Evolutionary conservation across 2,329 filamentous ascomycete species (phyloP).

Genomic region (Cercospora canescens): DNA sequence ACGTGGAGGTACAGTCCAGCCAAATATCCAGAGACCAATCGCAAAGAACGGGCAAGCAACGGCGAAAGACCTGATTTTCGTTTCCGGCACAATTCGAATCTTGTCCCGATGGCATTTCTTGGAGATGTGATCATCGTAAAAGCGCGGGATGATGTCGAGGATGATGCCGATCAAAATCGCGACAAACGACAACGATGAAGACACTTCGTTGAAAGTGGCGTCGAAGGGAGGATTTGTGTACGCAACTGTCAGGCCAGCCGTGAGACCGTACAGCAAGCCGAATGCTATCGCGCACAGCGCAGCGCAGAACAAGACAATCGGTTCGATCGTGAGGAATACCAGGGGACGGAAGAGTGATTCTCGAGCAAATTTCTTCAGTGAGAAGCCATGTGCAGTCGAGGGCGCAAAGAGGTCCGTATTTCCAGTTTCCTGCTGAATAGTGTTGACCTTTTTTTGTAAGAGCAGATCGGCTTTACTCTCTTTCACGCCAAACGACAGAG

Average conservation of each 20-base stretch:
- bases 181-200: conserved; percentile 46
- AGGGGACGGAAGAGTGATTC: conserved; percentile 45
- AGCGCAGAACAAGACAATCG: conserved; percentile 48
- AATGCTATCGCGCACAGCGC: conserved; percentile 22
- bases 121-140: conserved; percentile 22
- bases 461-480: conserved; percentile 49
- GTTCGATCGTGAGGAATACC: conserved; percentile 47
- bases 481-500: conserved; percentile 39
- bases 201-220: conserved; percentile 37
- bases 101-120: conserved; percentile 26
- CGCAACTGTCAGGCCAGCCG: conserved; percentile 23
- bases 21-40: conserved; percentile 32
- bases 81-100: conserved; percentile 50
- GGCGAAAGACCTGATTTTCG: conserved; percentile 29
- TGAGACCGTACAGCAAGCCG: conserved; percentile 26
- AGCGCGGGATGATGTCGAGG: conserved; percentile 27
- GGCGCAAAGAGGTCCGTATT: conserved; percentile 21
- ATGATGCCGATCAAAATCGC: conserved; percentile 42
- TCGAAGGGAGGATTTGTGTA: conserved; percentile 27
- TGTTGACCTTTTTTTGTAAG: conserved; percentile 37
- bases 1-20: conserved; percentile 27
- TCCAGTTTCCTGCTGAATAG: conserved; percentile 31
- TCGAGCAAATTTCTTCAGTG: conserved; percentile 36
- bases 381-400: conserved; percentile 7
- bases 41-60: conserved; percentile 19